These are phyloP conservation scores for Cercospora sp. DNA, from an alignment of 2,329 filamentous ascomycete genomes.

Conservation along the genomic window DNA sequence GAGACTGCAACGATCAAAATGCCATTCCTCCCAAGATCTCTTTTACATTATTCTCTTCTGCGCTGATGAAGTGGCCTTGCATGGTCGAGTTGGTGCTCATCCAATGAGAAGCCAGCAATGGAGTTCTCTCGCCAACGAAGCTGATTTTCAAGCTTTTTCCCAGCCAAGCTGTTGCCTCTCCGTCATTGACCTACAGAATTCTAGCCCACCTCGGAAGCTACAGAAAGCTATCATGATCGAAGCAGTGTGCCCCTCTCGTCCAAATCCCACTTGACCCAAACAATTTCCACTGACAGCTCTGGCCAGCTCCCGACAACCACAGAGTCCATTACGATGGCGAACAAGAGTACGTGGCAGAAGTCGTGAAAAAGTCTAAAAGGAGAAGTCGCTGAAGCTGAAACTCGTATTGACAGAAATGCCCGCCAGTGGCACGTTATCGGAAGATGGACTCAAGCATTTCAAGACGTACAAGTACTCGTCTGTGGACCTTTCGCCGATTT, in stretches of 20 bases:
- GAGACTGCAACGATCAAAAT: slow-evolving; percentile 15
- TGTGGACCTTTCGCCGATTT: slow-evolving; percentile 93
- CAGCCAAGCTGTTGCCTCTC: slow-evolving; percentile 7
- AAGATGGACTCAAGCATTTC: slow-evolving; percentile 86
- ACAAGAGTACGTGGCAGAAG: slow-evolving; percentile 18
- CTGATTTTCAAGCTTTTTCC: slow-evolving; percentile 2
- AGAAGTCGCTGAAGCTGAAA: neutral
- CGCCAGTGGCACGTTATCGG: slow-evolving; percentile 58
- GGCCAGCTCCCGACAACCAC: slow-evolving; percentile 11
- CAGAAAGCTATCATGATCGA: slow-evolving; percentile 9
- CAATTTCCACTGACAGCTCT: neutral
- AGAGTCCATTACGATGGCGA: slow-evolving; percentile 14
- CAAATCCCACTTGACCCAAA: neutral
- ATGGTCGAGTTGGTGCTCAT: neutral
- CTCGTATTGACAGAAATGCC: slow-evolving; percentile 18
- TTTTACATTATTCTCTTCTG: neutral
- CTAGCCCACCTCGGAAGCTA: neutral
- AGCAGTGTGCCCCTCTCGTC: neutral
- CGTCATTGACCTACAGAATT: slow-evolving; percentile 3
- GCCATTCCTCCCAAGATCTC: neutral
- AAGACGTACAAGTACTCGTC: slow-evolving; percentile 97
- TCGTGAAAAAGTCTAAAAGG: neutral
- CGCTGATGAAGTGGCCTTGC: neutral
- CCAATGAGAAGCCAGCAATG: slow-evolving; percentile 7
- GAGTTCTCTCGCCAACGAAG: slow-evolving; percentile 4